Percentiles rank a stretch among this genome's conserved stretches.
Evolutionary conservation across 441 rosid genomes (phyloP).

Genomic region (Jatropha podagrica): DNA sequence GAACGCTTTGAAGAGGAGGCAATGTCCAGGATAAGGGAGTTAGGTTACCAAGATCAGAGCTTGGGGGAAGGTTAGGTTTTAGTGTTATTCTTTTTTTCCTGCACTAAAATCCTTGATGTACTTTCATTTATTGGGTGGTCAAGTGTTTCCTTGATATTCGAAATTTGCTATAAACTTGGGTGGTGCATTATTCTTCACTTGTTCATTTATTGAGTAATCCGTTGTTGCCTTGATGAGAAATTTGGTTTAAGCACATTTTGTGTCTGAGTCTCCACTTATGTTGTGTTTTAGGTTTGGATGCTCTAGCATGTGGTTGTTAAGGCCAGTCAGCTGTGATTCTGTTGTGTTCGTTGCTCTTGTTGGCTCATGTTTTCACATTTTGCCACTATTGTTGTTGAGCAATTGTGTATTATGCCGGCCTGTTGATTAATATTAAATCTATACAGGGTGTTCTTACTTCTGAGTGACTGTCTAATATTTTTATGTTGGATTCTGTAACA

Average conservation of each 20-base stretch:
- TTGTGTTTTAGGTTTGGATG: not conserved
- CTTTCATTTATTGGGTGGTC: not conserved
- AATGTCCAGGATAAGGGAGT: conserved; percentile 45
- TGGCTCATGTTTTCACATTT: not conserved
- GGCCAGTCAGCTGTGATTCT: not conserved
- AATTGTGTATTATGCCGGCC: not conserved
- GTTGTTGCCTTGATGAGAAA: not conserved
- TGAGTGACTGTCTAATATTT: not conserved
- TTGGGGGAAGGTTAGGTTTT: conserved; percentile 49
- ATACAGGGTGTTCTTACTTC: not conserved
- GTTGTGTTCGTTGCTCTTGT: not conserved
- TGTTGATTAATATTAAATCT: not conserved
- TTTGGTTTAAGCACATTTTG: too few species aligned
- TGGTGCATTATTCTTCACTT: not conserved
- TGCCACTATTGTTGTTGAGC: not conserved
- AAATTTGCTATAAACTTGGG: not conserved
- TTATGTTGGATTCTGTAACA: not conserved
- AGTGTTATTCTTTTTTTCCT: not conserved
- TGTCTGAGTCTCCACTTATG: not conserved
- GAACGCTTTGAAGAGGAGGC: conserved; percentile 99
- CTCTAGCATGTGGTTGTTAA: not conserved
- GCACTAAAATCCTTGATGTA: conserved; percentile 4
- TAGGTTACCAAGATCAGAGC: conserved; percentile 43
- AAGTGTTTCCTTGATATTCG: not conserved
- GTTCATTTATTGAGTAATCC: not conserved